These are phyloP conservation scores for Gossypium arboreum DNA, from an alignment of 345 rosid species.

Conservation along the genomic window DNA sequence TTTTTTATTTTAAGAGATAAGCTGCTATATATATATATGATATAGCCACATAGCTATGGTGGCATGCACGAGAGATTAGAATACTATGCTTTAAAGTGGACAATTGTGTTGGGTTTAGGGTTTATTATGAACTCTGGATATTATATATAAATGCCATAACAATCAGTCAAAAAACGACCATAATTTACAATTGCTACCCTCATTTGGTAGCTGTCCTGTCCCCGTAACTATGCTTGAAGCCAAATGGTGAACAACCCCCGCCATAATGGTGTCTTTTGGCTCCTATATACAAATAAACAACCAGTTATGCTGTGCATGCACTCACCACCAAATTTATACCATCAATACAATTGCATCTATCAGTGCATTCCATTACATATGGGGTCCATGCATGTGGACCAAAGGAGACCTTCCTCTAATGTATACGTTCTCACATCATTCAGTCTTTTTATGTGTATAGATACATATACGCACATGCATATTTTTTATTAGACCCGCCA, in stretches of 20 bases:
- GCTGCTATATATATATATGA: not conserved
- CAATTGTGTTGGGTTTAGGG: not conserved
- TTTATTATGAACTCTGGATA: not conserved
- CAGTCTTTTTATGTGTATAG: not conserved
- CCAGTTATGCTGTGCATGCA: not conserved
- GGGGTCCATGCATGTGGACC: not conserved
- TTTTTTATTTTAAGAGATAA: not conserved
- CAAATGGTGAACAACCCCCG: conserved; percentile 6
- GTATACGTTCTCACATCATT: not conserved
- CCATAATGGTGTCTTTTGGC: not conserved
- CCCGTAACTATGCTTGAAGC: not conserved
- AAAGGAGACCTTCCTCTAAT: not conserved
- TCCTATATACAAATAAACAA: not conserved
- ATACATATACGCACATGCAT: not conserved
- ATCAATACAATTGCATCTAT: not conserved
- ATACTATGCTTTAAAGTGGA: not conserved
- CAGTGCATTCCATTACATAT: not conserved
- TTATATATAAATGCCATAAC: not conserved
- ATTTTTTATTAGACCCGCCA: too few species aligned
- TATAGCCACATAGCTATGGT: not conserved
- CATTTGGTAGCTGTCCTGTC: not conserved
- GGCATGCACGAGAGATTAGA: not conserved
- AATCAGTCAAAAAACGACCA: not conserved
- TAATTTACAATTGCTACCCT: not conserved
- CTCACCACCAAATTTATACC: not conserved